Percentiles rank a stretch among this genome's conserved stretches.
These are phyloP conservation scores for Scopulariopsis brevicaulis DNA, from an alignment of 2,329 filamentous ascomycete genomes.

Conservation along the genomic window DNA sequence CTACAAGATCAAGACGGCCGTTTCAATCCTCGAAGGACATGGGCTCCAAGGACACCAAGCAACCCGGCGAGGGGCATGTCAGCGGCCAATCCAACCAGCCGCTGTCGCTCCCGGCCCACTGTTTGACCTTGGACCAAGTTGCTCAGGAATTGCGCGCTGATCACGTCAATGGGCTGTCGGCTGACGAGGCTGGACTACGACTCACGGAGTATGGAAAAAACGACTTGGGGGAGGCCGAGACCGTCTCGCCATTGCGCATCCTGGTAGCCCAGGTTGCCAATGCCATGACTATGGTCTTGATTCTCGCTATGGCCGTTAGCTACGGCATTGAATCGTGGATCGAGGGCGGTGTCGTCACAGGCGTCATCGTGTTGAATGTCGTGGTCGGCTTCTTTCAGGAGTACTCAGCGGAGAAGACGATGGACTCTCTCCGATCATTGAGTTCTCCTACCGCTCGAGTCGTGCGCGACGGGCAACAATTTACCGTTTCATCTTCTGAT, in stretches of 20 bases:
- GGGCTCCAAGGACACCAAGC: no score
- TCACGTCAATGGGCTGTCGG: constrained; percentile 43
- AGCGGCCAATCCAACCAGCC: constrained; percentile 33
- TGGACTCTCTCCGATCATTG: constrained; percentile 33
- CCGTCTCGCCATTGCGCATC: constrained; percentile 51
- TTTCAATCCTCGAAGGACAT: no score
- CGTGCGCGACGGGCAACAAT: constrained; percentile 26
- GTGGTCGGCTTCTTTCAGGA: constrained; percentile 37
- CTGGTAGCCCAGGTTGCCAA: constrained; percentile 55
- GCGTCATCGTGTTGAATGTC: constrained; percentile 46
- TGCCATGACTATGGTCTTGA: constrained; percentile 54
- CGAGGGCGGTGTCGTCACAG: constrained; percentile 46
- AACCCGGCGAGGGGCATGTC: no score
- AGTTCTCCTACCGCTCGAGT: constrained; percentile 30
- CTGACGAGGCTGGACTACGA: constrained; percentile 40
- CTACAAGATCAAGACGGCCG: no score
- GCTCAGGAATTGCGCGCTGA: constrained; percentile 43
- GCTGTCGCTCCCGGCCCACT: constrained; percentile 51
- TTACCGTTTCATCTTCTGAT: constrained; percentile 24
- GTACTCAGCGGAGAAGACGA: constrained; percentile 34
- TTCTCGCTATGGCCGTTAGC: constrained; percentile 44
- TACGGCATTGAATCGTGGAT: constrained; percentile 48
- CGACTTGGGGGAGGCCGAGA: constrained; percentile 47
- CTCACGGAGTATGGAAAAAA: constrained; percentile 49
- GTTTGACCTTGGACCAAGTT: constrained; percentile 40